Base-by-base conservation (phyloP, 2,329 filamentous ascomycete species). In the Rutstroemia sp. region DNA sequence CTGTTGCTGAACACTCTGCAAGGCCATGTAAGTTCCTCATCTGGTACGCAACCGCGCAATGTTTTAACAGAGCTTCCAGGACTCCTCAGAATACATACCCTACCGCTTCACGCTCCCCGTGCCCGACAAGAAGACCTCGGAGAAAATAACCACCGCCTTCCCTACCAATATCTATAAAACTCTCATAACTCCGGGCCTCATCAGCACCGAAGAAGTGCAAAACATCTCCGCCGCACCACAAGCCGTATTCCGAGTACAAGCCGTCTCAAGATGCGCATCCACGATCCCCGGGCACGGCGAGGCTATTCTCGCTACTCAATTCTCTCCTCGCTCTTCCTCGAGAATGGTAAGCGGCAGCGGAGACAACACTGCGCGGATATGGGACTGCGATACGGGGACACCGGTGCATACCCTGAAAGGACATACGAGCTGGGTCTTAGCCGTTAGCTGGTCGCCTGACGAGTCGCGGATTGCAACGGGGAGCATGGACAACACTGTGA, bases 311-410 rank as follows among this genome's bases (percentile, higher is more conserved):
- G 82, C 88, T 30, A 86, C 88, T 2, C 84, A 92, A 40, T 97
- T 96, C 71, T 94, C 88, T 0, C 92, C 92, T 0, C 80, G 81
- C 39, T 84, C 81, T 6, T 92, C 88, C 25, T 83, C 84, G 10
- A 80, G 86, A 57, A 80, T 96, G 71, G 92, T 91, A 0, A 96
- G 89, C 1, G 94, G 92, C 0, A 90, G 87, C 59, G 94, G 94
- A 48, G 94, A 99, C 68, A 87, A 87, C 64, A 96, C 92, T 1
- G 92, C 92, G 0, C 78, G 92, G 56, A 86, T 97, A 74, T 96
- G 90, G 90, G 92, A 99, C 67, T 92, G 90, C 49, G 89, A 96
- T 66, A 96, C 91, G 0, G 92, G 92, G 48, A 96, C 91, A 10
- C 91, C 92, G 0, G 81, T 89, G 59, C 82, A 88, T 71, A 97